These are phyloP conservation scores for Peronospora tabacina DNA, from an alignment of 352 stramenopile species.

Conservation along the genomic window DNA sequence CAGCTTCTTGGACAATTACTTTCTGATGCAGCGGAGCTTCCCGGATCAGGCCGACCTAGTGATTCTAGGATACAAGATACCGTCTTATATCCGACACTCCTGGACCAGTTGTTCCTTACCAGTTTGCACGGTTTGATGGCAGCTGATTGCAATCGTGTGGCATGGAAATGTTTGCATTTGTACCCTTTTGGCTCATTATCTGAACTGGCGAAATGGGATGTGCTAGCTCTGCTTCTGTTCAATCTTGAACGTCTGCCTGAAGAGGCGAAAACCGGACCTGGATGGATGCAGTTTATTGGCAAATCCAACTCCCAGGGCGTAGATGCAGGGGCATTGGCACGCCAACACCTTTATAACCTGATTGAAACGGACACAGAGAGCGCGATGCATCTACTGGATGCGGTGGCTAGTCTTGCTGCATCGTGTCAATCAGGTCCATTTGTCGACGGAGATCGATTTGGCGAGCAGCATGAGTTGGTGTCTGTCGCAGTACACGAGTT, in stretches of 20 bases:
- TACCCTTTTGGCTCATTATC: constrained; percentile 71
- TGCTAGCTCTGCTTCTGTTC: constrained; percentile 66
- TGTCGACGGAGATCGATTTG: not conserved
- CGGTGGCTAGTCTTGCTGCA: constrained; percentile 51
- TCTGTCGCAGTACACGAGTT: constrained; percentile 55
- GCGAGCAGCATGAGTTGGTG: constrained; percentile 39
- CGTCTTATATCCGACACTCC: constrained; percentile 67
- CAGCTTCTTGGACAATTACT: constrained; percentile 63
- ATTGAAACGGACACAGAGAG: constrained; percentile 59
- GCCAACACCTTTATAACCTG: constrained; percentile 48
- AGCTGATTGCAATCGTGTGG: constrained; percentile 68
- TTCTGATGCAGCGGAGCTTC: constrained; percentile 43
- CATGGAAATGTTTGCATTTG: constrained; percentile 58
- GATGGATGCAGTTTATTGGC: constrained; percentile 64
- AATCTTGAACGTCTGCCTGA: constrained; percentile 54
- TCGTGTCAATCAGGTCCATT: constrained; percentile 13
- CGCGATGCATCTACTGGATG: constrained; percentile 60
- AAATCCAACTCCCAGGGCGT: constrained; percentile 24
- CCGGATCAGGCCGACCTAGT: constrained; percentile 27
- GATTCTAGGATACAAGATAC: constrained; percentile 16
- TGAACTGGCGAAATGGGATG: constrained; percentile 76
- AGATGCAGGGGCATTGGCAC: constrained; percentile 28
- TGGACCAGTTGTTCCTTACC: constrained; percentile 82
- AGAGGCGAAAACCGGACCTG: constrained; percentile 45
- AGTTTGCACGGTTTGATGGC: constrained; percentile 65